Evolutionary conservation across 2,329 filamentous ascomycete species (phyloP).

Genomic region (Pseudodiploospora longispora): DNA sequence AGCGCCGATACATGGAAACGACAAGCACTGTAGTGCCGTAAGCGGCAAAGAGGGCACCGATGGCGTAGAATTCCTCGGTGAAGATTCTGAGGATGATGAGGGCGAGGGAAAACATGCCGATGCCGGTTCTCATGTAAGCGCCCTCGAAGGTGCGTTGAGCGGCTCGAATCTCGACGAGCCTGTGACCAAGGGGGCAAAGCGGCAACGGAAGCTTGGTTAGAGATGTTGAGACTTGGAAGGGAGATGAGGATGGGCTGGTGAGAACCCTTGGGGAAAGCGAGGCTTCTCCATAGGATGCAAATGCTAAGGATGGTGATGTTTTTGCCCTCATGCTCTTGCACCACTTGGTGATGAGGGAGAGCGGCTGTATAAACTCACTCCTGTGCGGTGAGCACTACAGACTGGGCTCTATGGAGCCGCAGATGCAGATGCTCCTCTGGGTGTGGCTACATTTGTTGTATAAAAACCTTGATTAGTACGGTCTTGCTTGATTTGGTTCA

Average conservation of each 20-base stretch:
- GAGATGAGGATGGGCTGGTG: no score
- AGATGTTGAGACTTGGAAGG: no score
- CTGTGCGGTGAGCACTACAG: slow-evolving; percentile 69
- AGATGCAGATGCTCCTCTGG: slow-evolving; percentile 69
- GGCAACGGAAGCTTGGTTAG: no score
- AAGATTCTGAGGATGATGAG: slow-evolving; percentile 90
- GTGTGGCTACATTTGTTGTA: slow-evolving; percentile 39
- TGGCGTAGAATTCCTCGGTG: slow-evolving; percentile 90
- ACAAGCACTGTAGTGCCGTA: slow-evolving; percentile 81
- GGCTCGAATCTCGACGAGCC: slow-evolving; percentile 86
- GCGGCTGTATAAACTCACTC: slow-evolving; percentile 45
- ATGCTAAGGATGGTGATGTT: no score
- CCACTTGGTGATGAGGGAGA: background rate
- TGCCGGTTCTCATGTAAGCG: slow-evolving; percentile 88
- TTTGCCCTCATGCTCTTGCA: no score
- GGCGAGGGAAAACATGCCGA: slow-evolving; percentile 91
- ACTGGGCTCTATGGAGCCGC: slow-evolving; percentile 74
- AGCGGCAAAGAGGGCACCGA: slow-evolving; percentile 89
- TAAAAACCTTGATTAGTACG: no score
- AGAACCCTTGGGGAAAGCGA: no score
- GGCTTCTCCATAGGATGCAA: no score
- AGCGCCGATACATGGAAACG: slow-evolving; percentile 76
- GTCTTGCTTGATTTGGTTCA: no score
- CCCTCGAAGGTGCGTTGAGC: slow-evolving; percentile 96
- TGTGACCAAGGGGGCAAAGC: slow-evolving; percentile 15